Evolutionary conservation across 2,329 filamentous ascomycete genomes (phyloP).

Genomic region (Leptosphaerulina australis): DNA sequence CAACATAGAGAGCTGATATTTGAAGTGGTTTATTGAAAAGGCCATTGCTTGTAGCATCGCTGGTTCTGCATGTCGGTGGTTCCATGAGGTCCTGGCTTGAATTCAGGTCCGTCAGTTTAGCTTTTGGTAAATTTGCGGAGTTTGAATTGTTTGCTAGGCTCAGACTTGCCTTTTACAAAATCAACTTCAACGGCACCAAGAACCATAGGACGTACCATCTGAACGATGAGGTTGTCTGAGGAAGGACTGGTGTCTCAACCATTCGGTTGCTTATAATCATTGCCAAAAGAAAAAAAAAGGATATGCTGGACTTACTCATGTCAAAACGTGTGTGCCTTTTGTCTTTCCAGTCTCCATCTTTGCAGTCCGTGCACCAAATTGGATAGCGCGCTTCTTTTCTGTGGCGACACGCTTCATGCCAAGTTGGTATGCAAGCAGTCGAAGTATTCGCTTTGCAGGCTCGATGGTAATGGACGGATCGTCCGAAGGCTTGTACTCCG

Average conservation of each 20-base stretch:
- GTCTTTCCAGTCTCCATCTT: constrained; percentile 57
- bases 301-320: constrained; percentile 23
- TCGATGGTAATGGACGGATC: constrained; percentile 60
- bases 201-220: constrained; percentile 4
- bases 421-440: constrained; percentile 75
- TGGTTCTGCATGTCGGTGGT: no score
- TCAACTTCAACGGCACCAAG: constrained; percentile 31
- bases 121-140: no score
- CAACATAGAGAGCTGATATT: no score
- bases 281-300: constrained; percentile 18
- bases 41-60: no score
- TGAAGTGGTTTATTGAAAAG: no score
- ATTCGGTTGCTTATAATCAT: constrained; percentile 43
- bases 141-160: constrained; percentile 27
- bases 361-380: constrained; percentile 52
- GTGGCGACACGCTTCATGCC: constrained; percentile 72
- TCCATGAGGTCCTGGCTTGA: no score
- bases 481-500: constrained; percentile 24
- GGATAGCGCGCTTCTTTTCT: constrained; percentile 91
- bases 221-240: constrained; percentile 19
- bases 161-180: constrained; percentile 45
- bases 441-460: constrained; percentile 78
- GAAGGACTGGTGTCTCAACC: constrained; percentile 33
- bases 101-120: no score
- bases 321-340: constrained; percentile 55